Conservation (phyloP, 306 rosid species). For the Purshia tridentata region DNA sequence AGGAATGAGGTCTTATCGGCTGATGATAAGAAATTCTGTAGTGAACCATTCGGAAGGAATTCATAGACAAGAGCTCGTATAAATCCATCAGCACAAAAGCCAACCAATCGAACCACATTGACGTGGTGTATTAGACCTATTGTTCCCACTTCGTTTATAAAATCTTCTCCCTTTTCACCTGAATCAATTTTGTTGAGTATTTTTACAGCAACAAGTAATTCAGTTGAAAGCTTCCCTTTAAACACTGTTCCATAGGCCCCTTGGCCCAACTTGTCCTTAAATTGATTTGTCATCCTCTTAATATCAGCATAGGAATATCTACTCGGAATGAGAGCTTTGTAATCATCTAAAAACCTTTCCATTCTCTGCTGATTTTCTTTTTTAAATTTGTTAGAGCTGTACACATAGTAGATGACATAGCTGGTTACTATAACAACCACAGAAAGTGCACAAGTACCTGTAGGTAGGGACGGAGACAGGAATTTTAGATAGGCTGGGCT, state of each 20-base stretch:
- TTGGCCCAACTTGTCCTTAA: slow-evolving; percentile 31
- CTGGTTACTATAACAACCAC: slow-evolving; percentile 2
- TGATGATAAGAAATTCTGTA: slow-evolving; percentile 26
- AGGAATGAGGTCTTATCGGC: slow-evolving; percentile 12
- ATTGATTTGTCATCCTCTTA: slow-evolving; percentile 24
- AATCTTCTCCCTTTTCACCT: not conserved
- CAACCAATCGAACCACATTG: slow-evolving; percentile 38
- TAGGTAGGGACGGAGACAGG: not conserved
- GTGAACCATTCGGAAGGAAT: slow-evolving; percentile 32
- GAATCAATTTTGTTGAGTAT: not conserved
- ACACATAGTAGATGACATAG: slow-evolving; percentile 1
- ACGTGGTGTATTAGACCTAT: slow-evolving; percentile 40
- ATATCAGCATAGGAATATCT: slow-evolving; percentile 32
- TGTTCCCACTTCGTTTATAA: slow-evolving; percentile 27
- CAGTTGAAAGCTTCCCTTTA: slow-evolving; percentile 26
- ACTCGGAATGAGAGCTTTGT: slow-evolving; percentile 32
- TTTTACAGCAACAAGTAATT: not conserved
- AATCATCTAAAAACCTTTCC: slow-evolving; percentile 36
- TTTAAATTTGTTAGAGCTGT: slow-evolving; percentile 1
- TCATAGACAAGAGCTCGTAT: slow-evolving; percentile 36
- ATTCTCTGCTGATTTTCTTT: slow-evolving; percentile 26
- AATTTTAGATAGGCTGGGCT: too few species aligned
- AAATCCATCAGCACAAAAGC: slow-evolving; percentile 39
- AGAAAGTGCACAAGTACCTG: slow-evolving; percentile 27
- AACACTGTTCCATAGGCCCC: slow-evolving; percentile 37